Percentiles rank a stretch among this genome's conserved stretches.
phyloP scores from a whole-genome alignment of 306 rosid genomes.

The Vicia faba region DNA sequence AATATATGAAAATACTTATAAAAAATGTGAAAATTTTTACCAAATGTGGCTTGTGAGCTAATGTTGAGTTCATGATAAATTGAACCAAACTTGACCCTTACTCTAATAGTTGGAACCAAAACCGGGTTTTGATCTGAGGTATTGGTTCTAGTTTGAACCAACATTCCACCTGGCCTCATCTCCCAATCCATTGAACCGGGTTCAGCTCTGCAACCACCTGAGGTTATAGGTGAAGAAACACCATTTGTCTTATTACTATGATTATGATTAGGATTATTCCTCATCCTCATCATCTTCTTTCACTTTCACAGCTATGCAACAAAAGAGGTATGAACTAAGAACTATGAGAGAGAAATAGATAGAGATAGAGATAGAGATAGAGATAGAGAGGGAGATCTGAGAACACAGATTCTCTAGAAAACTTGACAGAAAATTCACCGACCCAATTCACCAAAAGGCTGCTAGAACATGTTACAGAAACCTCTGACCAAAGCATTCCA shows the following conservation, averaged over 20 bases:
- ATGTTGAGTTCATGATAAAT: slow-evolving; percentile 77
- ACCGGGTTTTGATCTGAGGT: slow-evolving; percentile 66
- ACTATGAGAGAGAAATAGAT: not conserved
- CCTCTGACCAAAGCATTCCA: slow-evolving; percentile 61
- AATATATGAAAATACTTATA: too few species aligned
- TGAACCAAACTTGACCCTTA: slow-evolving; percentile 80
- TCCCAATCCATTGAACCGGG: slow-evolving; percentile 77
- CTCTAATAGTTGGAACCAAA: slow-evolving; percentile 68
- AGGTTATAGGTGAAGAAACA: slow-evolving; percentile 39
- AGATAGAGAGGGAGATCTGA: slow-evolving; percentile 52
- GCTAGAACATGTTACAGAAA: slow-evolving; percentile 40
- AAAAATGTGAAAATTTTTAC: slow-evolving; percentile 37
- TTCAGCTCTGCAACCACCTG: slow-evolving; percentile 48
- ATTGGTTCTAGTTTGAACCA: slow-evolving; percentile 77
- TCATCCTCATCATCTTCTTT: slow-evolving; percentile 77
- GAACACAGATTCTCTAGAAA: slow-evolving; percentile 44
- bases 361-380: not conserved
- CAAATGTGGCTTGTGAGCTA: slow-evolving; percentile 85
- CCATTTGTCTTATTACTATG: slow-evolving; percentile 44
- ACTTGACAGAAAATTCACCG: slow-evolving; percentile 46
- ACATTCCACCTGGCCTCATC: slow-evolving; percentile 96
- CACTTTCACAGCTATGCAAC: slow-evolving; percentile 30
- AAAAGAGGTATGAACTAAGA: slow-evolving; percentile 5
- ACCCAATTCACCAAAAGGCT: slow-evolving; percentile 56
- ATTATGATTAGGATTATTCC: slow-evolving; percentile 32